Evolutionary conservation across 2,329 filamentous ascomycete genomes (phyloP).

Genomic region (Phialophora verrucosa): DNA sequence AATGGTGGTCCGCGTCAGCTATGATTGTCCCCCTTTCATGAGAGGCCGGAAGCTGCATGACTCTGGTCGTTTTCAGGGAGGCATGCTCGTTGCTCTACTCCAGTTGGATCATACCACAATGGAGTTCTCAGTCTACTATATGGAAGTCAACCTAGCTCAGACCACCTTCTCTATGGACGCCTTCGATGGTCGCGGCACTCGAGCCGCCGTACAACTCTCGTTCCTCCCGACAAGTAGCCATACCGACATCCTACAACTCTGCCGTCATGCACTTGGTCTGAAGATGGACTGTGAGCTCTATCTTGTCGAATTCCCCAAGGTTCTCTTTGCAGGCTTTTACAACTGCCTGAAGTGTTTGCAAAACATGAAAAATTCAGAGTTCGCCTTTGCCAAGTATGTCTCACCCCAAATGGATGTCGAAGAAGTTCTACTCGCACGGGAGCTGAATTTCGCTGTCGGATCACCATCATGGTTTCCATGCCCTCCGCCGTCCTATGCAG

Average conservation of each 20-base stretch:
- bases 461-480: constrained; percentile 10
- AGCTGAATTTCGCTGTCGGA: constrained; percentile 14
- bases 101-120: constrained; percentile 37
- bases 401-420: constrained; percentile 28
- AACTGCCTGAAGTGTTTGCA: constrained; percentile 64
- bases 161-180: constrained; percentile 37
- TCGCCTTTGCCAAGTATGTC: constrained; percentile 37
- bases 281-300: constrained; percentile 31
- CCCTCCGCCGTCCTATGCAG: constrained; percentile 39
- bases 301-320: constrained; percentile 67
- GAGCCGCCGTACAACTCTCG: constrained; percentile 34
- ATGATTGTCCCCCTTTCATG: constrained; percentile 41
- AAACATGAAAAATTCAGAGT: constrained; percentile 51
- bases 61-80: constrained; percentile 40
- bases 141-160: constrained; percentile 38
- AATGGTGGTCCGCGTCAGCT: constrained; percentile 41
- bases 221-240: constrained; percentile 29
- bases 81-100: constrained; percentile 43
- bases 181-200: constrained; percentile 24
- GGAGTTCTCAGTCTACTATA: constrained; percentile 40
- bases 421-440: constrained; percentile 3
- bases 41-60: constrained; percentile 38
- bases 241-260: constrained; percentile 36
- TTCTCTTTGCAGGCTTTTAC: constrained; percentile 64
- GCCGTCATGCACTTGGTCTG: constrained; percentile 37